Conservation (phyloP, 2,329 filamentous ascomycete species). For the Colletotrichum euphorbiae region DNA sequence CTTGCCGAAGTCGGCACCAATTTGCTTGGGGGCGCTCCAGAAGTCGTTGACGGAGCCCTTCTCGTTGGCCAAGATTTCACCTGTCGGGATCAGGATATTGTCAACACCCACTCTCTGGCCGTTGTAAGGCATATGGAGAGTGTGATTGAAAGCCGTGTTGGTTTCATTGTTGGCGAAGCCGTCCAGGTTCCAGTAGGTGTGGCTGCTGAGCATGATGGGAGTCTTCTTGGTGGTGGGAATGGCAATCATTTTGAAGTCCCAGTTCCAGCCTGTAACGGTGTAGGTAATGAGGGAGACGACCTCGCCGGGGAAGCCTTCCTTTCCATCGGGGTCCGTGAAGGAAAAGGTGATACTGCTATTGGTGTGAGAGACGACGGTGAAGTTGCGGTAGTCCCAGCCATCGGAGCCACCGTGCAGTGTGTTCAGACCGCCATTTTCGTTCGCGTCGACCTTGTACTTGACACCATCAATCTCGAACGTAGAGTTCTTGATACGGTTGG, state of each 20-base stretch:
- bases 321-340: slow-evolving; percentile 77
- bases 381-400: slow-evolving; percentile 84
- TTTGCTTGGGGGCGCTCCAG: slow-evolving; percentile 83
- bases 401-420: slow-evolving; percentile 77
- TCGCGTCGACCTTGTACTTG: slow-evolving; percentile 69
- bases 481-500: slow-evolving; percentile 84
- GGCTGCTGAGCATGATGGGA: slow-evolving; percentile 81
- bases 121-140: slow-evolving; percentile 78
- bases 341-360: slow-evolving; percentile 78
- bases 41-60: slow-evolving; percentile 80
- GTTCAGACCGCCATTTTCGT: slow-evolving; percentile 72
- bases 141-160: slow-evolving; percentile 74
- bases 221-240: slow-evolving; percentile 79
- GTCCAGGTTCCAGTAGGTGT: slow-evolving; percentile 87
- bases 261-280: slow-evolving; percentile 72
- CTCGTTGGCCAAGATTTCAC: slow-evolving; percentile 77
- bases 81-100: slow-evolving; percentile 79
- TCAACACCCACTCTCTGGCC: slow-evolving; percentile 77
- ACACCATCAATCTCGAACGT: slow-evolving; percentile 75
- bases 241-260: slow-evolving; percentile 80
- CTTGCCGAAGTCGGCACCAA: slow-evolving; percentile 76
- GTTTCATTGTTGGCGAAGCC: slow-evolving; percentile 81
- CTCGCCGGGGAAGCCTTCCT: slow-evolving; percentile 83
- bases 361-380: slow-evolving; percentile 77
- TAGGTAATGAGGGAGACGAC: slow-evolving; percentile 82